Base-by-base conservation (phyloP, 169 alveolate genomes). In the Plasmodium sp. region DNA sequence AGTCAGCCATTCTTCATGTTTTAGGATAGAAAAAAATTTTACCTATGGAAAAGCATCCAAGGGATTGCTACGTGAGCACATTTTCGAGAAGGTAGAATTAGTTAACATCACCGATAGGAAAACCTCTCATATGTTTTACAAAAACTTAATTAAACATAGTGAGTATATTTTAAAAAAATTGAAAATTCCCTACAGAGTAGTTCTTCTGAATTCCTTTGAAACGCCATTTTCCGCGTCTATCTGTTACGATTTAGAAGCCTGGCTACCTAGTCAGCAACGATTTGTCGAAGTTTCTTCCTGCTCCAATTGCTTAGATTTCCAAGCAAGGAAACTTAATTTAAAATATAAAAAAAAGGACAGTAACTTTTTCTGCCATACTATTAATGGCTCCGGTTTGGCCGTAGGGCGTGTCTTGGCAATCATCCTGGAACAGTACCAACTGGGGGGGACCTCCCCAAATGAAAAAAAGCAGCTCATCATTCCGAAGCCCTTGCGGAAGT, bases 311-410 rank as follows among this genome's bases (percentile, higher is more conserved):
- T 36, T 91, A 80, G 97, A 96, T 84, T 96, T 93, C 75, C 98
- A 96, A 72, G 67, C 98, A 22, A 94, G 92, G 41, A 74, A 90
- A 45, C 73, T 96, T 83, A 94, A 95, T 84, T 71, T 93, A 95
- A 77, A 85, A 74, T 72, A 58, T 96, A 43, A 43, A 90, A 67
- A 82, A 80, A 34, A 92, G 71, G 92, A 86, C 77, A 86, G 67
- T 41, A 88, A 71, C 27, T 3, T 18, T 36, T 86, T 67, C 51
- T 91, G 94, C 36, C 98, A 96, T 75, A 84, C 96, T 84, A 95
- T 96, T 3, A 96, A 96, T 93, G 98, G 98, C 9, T 95, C 98
- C 9, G 98, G 97, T 10, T 93, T 96, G 71, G 97, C 98, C 31
- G 95, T 96, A 18, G 98, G 98, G 34, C 92, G 98, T 36, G 94